phyloP scores from a whole-genome alignment of 2,329 filamentous ascomycete species.

The Alternaria angustiovoidea region DNA sequence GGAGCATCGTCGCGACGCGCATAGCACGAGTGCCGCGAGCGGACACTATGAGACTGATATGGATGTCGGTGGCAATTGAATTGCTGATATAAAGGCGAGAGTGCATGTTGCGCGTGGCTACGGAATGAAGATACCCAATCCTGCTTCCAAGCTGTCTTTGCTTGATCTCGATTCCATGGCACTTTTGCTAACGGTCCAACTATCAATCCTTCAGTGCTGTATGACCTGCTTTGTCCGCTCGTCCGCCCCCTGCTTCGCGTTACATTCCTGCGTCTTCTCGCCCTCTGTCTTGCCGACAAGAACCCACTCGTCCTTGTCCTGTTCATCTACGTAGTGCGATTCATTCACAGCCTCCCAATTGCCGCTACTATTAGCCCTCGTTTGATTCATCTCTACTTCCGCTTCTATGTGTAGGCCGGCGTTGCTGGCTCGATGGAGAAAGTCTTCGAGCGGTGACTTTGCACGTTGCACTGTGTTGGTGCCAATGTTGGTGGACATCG shows the following conservation, averaged over 20 bases:
- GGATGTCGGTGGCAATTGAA: not conserved
- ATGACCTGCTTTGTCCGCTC: not conserved
- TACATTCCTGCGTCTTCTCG: not conserved
- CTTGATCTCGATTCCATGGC: not conserved
- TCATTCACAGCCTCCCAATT: not conserved
- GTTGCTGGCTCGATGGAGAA: slow-evolving; percentile 9
- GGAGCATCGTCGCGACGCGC: not conserved
- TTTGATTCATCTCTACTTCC: not conserved
- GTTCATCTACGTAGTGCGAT: not conserved
- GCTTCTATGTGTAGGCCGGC: slow-evolving; percentile 10
- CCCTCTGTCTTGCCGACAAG: slow-evolving; percentile 2
- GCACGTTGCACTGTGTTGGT: not conserved
- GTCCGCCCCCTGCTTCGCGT: not conserved
- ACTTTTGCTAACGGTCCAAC: not conserved
- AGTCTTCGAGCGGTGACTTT: slow-evolving; percentile 12
- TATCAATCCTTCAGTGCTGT: not conserved
- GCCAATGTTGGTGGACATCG: not conserved
- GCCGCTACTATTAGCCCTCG: not conserved
- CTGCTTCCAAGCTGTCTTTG: not conserved
- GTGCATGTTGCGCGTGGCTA: not conserved
- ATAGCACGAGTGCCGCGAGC: not conserved
- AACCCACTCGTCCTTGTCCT: slow-evolving; percentile 2
- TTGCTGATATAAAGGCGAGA: not conserved
- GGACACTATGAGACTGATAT: not conserved
- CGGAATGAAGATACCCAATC: slow-evolving; percentile 12